A percentile compares a stretch with the other conserved stretches of the same genome.
Evolutionary conservation across 2,329 filamentous ascomycete genomes (phyloP).

Genomic region (Ophiostoma triangulosporum): DNA sequence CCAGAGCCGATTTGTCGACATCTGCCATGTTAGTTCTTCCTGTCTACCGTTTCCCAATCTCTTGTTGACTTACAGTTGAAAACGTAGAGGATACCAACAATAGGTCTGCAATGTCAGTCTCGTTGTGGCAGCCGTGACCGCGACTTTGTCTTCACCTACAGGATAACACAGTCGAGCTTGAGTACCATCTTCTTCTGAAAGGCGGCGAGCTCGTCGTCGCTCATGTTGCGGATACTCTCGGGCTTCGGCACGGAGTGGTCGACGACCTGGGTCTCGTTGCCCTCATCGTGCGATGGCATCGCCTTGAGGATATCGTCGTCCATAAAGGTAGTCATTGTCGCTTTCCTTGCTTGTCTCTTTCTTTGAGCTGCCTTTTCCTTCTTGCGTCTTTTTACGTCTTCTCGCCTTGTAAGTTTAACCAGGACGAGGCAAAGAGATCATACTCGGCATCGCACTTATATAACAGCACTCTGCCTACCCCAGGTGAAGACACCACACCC

Average conservation of each 20-base stretch:
- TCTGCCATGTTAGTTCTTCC: background rate
- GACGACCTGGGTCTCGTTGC: background rate
- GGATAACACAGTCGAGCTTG: constrained; percentile 12
- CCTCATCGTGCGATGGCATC: background rate
- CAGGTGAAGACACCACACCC: too few species aligned
- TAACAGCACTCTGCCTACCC: background rate
- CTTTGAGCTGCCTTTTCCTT: too few species aligned
- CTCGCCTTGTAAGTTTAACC: too few species aligned
- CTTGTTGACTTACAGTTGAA: constrained; percentile 10
- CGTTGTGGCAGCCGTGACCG: background rate
- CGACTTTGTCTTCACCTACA: background rate
- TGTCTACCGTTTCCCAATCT: too few species aligned
- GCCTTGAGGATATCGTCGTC: background rate
- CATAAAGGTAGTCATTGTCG: background rate
- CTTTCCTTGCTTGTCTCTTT: background rate
- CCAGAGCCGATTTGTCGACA: constrained; percentile 11
- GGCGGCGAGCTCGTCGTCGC: background rate
- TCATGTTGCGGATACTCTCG: background rate
- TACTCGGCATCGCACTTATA: background rate
- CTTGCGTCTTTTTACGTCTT: too few species aligned
- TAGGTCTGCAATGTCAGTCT: background rate
- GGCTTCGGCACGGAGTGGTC: background rate
- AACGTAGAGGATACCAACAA: constrained; percentile 9
- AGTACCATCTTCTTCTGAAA: constrained; percentile 8
- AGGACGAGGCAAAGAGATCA: too few species aligned